Evolutionary conservation across 768 basidiomycete genomes (phyloP).

Genomic region (Termitomyces sp.): DNA sequence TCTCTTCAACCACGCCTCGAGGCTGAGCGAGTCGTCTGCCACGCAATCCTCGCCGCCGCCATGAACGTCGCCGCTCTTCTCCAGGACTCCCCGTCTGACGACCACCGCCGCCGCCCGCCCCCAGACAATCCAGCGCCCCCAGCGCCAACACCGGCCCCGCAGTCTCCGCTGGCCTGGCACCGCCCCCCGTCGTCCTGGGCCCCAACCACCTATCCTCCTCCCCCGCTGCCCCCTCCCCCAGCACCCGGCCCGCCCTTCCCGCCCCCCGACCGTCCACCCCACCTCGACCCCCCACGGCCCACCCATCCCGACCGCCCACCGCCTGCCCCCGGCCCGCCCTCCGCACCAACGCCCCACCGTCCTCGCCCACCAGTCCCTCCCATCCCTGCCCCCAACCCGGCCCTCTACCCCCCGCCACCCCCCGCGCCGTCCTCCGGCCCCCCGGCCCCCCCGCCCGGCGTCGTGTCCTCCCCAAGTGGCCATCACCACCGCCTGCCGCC

Average conservation of each 20-base stretch:
- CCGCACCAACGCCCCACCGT: not conserved
- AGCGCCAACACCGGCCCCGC: too few species aligned
- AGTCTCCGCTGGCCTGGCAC: conserved; percentile 21
- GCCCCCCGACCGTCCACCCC: too few species aligned
- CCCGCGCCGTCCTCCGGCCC: not conserved
- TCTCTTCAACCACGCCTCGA: not conserved
- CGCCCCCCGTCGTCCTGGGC: conserved; percentile 17
- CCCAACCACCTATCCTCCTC: not conserved
- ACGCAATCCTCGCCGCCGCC: too few species aligned
- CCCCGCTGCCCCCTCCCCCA: not conserved
- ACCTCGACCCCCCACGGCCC: conserved; percentile 12
- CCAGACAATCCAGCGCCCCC: conserved; percentile 3
- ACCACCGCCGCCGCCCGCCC: conserved; percentile 26
- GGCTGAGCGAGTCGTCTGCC: too few species aligned
- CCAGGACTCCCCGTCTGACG: conserved; percentile 69
- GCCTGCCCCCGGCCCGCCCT: not conserved
- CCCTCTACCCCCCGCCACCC: not conserved
- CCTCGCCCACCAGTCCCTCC: not conserved
- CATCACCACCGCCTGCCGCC: conserved; percentile 17
- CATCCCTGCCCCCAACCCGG: not conserved
- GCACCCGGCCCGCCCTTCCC: too few species aligned
- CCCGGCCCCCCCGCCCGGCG: not conserved
- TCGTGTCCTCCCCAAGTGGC: not conserved
- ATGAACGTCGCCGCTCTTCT: conserved; percentile 75
- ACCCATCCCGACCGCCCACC: conserved; percentile 20